Evolutionary conservation across 768 basidiomycete species (phyloP).

Genomic region (Phlebiopsis gigantea): DNA sequence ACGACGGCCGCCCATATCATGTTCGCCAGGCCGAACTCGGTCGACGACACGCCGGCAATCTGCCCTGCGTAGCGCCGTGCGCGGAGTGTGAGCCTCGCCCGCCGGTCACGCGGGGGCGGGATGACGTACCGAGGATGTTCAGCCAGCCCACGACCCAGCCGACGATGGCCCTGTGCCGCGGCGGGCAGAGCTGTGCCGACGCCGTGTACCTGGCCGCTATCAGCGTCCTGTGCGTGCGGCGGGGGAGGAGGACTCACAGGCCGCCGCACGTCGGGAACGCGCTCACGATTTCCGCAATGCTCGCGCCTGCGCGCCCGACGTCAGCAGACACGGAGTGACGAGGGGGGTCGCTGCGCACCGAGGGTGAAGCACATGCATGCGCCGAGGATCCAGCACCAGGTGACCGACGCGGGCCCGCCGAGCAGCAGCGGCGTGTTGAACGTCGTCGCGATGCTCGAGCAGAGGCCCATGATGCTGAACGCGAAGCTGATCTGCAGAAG

Average conservation of each 20-base stretch:
- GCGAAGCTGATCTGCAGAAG: conserved; percentile 58
- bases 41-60: conserved; percentile 80
- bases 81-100: neutral
- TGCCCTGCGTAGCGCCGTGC: conserved; percentile 42
- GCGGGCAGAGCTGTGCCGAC: conserved; percentile 68
- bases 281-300: conserved; percentile 74
- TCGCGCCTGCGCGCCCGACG: conserved; percentile 35
- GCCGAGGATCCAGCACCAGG: conserved; percentile 75
- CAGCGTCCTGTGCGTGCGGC: neutral
- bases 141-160: conserved; percentile 83
- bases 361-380: conserved; percentile 70
- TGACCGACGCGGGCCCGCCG: conserved; percentile 67
- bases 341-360: conserved; percentile 25
- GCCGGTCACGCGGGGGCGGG: neutral
- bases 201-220: conserved; percentile 60
- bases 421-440: conserved; percentile 69
- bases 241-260: conserved; percentile 36
- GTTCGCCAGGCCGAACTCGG: conserved; percentile 74
- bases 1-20: conserved; percentile 80
- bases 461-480: conserved; percentile 78
- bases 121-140: conserved; percentile 61
- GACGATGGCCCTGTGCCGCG: conserved; percentile 58
- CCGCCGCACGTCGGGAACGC: conserved; percentile 74
- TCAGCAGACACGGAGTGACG: neutral
- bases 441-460: conserved; percentile 72